phyloP scores from a whole-genome alignment of 1,139 yeast genomes.

The Nadsonia commutata region DNA sequence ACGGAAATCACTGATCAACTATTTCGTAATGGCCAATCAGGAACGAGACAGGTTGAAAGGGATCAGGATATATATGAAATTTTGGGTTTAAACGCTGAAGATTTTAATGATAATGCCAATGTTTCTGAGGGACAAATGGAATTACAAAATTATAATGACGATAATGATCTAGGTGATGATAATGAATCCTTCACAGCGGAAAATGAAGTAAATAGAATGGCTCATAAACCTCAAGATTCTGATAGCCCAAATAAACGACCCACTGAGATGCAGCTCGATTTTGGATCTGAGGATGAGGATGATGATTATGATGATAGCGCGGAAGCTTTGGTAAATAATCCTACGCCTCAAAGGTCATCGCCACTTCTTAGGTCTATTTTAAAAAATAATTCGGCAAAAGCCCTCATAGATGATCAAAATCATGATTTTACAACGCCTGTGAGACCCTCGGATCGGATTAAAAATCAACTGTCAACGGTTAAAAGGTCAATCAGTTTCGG shows the following conservation, averaged over 20 bases:
- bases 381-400: not conserved
- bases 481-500: not conserved
- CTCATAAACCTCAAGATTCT: too few relatives aligned
- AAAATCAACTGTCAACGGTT: not conserved
- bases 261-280: too few relatives aligned
- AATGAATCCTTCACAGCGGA: too few relatives aligned
- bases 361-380: not conserved
- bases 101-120: not conserved
- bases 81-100: not conserved
- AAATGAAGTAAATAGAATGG: too few relatives aligned
- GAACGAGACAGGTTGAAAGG: not conserved
- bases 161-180: not conserved
- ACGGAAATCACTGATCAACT: constrained; percentile 1
- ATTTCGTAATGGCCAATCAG: not conserved
- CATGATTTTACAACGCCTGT: not conserved
- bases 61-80: constrained; percentile 1
- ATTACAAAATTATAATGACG: constrained; percentile 2
- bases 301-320: too few relatives aligned
- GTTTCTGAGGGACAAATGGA: not conserved
- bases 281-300: too few relatives aligned
- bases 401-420: not conserved
- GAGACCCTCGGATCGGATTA: not conserved
- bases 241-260: too few relatives aligned
- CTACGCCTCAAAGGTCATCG: not conserved
- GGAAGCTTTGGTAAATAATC: too few relatives aligned